Base-by-base conservation (phyloP, 768 basidiomycete species). In the Agrocybe praecox region DNA sequence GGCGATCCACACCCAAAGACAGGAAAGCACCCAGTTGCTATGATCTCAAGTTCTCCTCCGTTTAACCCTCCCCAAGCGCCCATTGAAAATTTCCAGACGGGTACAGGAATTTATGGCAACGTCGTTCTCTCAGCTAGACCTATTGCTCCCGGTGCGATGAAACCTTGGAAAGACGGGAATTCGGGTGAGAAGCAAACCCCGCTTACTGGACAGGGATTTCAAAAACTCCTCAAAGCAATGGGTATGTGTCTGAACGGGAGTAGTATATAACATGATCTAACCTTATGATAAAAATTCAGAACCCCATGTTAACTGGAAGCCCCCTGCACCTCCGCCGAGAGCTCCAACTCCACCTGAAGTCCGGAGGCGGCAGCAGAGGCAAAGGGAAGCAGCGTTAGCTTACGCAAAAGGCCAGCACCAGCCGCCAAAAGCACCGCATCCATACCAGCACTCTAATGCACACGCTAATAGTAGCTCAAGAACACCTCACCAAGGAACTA, bases 31-130 rank as follows among this genome's bases (percentile, higher is more conserved):
- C 43, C 34, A 5, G 57, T 68, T n/a, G 61, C 62, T 4, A 68
- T 64, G 62, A 63, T 68, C 33, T 68, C 67, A 9, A 68, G 63
- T 17, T 64, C 64, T 8, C 53, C 64, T 3, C 67, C 65, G 1
- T 40, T 62, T 22, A 46, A 63, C 51, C 67, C 67, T 26, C 67
- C 67, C n/a, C 67, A 64, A 56, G 55, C 52, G 40, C 50, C 58
- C 23, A 57, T 66, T 36, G 29, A 45, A 21, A 12, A 49, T 9
- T 60, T 59, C 46, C 59, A 66, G n/a, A 53, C 61, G 2, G 34
- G 23, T 4, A 32, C 62, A 9, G 57, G 40, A 12, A 23, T 62
- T 6, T 61, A 64, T 18, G 65, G 65, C 7, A 62, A 64, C 21
- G 56, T 66, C 19, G 54, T 51, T 6, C 46, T 66, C 22, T 53